Base-by-base conservation (phyloP, 2,329 filamentous ascomycete genomes). In the Phoma sp. region DNA sequence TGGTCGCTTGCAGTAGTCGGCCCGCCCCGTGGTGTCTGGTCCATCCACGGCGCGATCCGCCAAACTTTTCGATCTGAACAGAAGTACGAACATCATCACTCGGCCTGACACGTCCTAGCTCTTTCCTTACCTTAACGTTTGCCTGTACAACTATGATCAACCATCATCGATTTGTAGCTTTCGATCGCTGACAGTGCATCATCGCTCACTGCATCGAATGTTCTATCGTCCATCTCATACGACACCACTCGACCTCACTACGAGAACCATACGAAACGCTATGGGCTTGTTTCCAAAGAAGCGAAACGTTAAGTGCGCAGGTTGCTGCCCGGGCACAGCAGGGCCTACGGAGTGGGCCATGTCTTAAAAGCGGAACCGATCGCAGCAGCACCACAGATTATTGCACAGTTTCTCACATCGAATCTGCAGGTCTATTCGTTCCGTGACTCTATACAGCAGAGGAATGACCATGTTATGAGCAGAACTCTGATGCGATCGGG, bases 1-100 rank as follows among this genome's bases (percentile, higher is more conserved):
- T n/a, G 15, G 28, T 40, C 48, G 48, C 28, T 40, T 46, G 28
- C 36, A n/a, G 17, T 12, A 46, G 23, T 47, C 42, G 48, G 48
- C 20, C 49, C 42, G 36, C 14, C 20, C 36, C 25, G 29, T 15
- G 12, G 2, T 10, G 36, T 42, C 20, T 32, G 26, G 34, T 45
- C 10, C 5, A 43, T 33, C n/a, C n/a, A n/a, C n/a, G 34, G 36
- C 15, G 20, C 20, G 18, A 42, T 21, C 40, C 7, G n/a, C 18
- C 42, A 30, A 34, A 42, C n/a, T 42, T 46, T 45, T 47, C 39
- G 14, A 47, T 6, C 15, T 11, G 17, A 37, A 17, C 17, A 21
- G 14, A 18, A 10, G 4, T 40, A 9, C 36, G 23, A 42, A 42
- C 11, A 36, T 30, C 36, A 28, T 25, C 25, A 36, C 11, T 37